phyloP scores from a whole-genome alignment of 495 filamentous ascomycete species.

The Penicillium bialowiezense region DNA sequence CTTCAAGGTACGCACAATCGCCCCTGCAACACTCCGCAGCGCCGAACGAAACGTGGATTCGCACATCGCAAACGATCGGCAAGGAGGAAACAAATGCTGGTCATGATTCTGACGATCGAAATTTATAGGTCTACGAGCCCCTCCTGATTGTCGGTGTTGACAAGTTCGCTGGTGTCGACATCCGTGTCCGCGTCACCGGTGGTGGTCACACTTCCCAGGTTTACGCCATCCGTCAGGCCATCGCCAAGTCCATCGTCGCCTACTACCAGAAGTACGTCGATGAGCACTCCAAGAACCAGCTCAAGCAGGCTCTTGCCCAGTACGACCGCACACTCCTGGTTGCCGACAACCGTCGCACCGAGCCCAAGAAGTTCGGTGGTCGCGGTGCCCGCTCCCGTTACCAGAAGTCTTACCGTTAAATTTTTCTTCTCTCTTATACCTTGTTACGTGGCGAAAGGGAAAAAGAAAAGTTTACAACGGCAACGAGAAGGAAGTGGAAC shows the following conservation, averaged over 20 bases:
- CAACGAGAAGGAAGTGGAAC: slow-evolving; percentile 22
- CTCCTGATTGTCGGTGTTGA: slow-evolving; percentile 93
- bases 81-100: not conserved
- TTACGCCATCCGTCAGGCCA: slow-evolving; percentile 98
- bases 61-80: slow-evolving; percentile 6
- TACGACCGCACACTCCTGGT: slow-evolving; percentile 98
- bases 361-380: slow-evolving; percentile 86
- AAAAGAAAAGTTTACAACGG: slow-evolving; percentile 16
- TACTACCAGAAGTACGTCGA: slow-evolving; percentile 99
- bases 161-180: slow-evolving; percentile 95
- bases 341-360: slow-evolving; percentile 91
- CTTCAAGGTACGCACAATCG: slow-evolving; percentile 69
- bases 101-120: slow-evolving; percentile 7
- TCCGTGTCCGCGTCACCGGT: slow-evolving; percentile 92
- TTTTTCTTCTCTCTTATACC: slow-evolving; percentile 21
- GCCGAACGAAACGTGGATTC: not conserved
- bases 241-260: slow-evolving; percentile 95
- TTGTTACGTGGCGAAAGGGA: slow-evolving; percentile 21
- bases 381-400: slow-evolving; percentile 92
- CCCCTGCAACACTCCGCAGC: slow-evolving; percentile 5
- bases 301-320: slow-evolving; percentile 89
- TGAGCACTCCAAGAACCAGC: slow-evolving; percentile 98
- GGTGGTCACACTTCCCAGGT: slow-evolving; percentile 98
- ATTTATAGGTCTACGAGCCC: slow-evolving; percentile 83
- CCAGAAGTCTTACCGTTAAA: slow-evolving; percentile 84